These are phyloP conservation scores for Botrytis sinoallii DNA, from an alignment of 2,329 filamentous ascomycete genomes.

Conservation along the genomic window DNA sequence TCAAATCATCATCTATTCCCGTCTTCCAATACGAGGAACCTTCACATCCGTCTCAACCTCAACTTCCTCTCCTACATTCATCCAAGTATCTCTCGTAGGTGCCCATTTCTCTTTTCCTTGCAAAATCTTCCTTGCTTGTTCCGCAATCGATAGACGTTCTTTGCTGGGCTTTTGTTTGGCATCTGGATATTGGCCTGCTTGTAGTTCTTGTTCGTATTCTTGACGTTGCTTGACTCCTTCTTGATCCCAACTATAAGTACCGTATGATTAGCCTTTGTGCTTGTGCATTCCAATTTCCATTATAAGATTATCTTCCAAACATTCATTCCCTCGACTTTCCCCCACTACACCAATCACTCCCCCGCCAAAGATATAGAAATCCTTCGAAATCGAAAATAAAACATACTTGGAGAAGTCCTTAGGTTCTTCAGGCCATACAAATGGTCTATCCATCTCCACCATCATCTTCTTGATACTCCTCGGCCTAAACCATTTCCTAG, in stretches of 20 bases:
- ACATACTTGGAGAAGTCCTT: conserved; percentile 56
- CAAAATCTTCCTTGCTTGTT: conserved; percentile 62
- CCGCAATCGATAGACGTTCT: conserved; percentile 47
- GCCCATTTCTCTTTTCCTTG: conserved; percentile 60
- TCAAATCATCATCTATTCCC: background rate
- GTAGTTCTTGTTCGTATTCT: conserved; percentile 23
- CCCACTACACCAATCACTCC: background rate
- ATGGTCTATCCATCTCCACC: conserved; percentile 81
- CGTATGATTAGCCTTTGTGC: conserved; percentile 15
- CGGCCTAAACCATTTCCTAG: conserved; percentile 65
- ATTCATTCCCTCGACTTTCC: conserved; percentile 28
- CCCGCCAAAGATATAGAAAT: conserved; percentile 7
- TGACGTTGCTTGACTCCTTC: conserved; percentile 34
- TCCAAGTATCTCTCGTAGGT: conserved; percentile 26
- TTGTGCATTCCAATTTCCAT: background rate
- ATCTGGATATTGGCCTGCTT: conserved; percentile 35
- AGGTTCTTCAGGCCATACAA: conserved; percentile 78
- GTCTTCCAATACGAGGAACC: conserved; percentile 17
- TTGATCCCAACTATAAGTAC: conserved; percentile 55
- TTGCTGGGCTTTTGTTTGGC: conserved; percentile 34
- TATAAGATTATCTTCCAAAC: background rate
- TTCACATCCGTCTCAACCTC: conserved; percentile 36
- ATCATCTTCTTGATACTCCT: conserved; percentile 87
- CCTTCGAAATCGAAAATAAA: conserved; percentile 14
- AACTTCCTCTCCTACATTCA: conserved; percentile 37